A percentile compares a stretch with the other conserved stretches of the same genome.
These are phyloP conservation scores for Euphrasia confusa DNA, from an alignment of 257 asterid species.

Conservation along the genomic window DNA sequence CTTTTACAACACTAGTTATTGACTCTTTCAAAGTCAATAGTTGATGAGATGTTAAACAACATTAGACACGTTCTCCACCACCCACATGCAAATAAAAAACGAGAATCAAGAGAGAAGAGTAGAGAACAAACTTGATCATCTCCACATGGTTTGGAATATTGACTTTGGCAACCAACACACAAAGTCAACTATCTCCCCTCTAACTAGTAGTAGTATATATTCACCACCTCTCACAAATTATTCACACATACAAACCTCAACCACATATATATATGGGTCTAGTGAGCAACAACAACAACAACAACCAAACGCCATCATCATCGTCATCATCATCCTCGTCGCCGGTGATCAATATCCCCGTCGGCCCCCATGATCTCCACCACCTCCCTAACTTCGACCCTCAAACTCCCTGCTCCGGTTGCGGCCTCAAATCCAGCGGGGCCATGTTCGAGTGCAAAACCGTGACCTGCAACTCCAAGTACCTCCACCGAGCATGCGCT, in stretches of 20 bases:
- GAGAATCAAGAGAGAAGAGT: no score
- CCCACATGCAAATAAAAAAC: background rate
- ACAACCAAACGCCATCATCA: slow-evolving; percentile 17
- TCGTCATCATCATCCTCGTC: slow-evolving; percentile 13
- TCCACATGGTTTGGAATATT: slow-evolving; percentile 20
- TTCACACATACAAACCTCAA: background rate
- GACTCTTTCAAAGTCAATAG: no score
- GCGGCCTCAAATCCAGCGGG: slow-evolving; percentile 42
- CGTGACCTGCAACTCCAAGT: slow-evolving; percentile 34
- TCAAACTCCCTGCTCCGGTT: slow-evolving; percentile 41
- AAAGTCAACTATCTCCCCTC: slow-evolving; percentile 26
- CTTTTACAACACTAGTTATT: no score
- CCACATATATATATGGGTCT: slow-evolving; percentile 45
- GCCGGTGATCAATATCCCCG: slow-evolving; percentile 31
- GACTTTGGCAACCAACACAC: slow-evolving; percentile 11
- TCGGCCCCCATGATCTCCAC: slow-evolving; percentile 49
- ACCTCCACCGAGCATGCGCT: slow-evolving; percentile 50
- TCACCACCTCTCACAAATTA: no score
- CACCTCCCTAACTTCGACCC: slow-evolving; percentile 28
- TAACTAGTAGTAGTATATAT: background rate
- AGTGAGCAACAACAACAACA: slow-evolving; percentile 5
- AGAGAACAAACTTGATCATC: no score
- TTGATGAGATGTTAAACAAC: no score
- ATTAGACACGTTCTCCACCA: no score
- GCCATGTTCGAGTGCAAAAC: slow-evolving; percentile 50